These are phyloP conservation scores for Penicillium longicatenatum DNA, from an alignment of 495 filamentous ascomycete genomes.

Conservation along the genomic window DNA sequence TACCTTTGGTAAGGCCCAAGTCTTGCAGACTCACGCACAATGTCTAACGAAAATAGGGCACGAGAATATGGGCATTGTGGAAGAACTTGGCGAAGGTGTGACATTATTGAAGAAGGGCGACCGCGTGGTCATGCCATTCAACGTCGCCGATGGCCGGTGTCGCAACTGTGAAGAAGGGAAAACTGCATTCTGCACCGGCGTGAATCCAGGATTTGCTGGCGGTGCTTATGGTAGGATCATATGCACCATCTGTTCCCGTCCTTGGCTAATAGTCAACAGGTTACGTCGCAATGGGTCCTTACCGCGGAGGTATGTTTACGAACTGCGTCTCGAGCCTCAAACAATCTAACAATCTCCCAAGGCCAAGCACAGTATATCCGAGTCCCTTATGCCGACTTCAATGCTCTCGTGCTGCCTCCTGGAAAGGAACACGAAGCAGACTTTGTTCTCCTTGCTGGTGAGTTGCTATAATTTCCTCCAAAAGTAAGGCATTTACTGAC, in stretches of 20 bases:
- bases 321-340: background rate
- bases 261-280: constrained; percentile 8
- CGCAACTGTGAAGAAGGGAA: constrained; percentile 59
- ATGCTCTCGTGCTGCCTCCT: constrained; percentile 45
- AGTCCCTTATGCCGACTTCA: constrained; percentile 61
- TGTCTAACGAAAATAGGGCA: constrained; percentile 42
- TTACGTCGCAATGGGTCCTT: constrained; percentile 63
- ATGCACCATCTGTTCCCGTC: background rate
- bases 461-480: background rate
- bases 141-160: constrained; percentile 60
- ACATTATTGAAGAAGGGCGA: constrained; percentile 53
- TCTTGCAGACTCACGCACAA: background rate
- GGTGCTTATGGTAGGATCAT: constrained; percentile 54
- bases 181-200: constrained; percentile 59
- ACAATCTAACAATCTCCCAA: constrained; percentile 3
- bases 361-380: constrained; percentile 57
- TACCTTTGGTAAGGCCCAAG: constrained; percentile 43
- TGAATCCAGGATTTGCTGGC: constrained; percentile 61
- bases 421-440: constrained; percentile 48
- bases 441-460: constrained; percentile 48
- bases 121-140: constrained; percentile 60
- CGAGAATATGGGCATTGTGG: constrained; percentile 57
- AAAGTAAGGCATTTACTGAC: background rate
- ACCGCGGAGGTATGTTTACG: constrained; percentile 42
- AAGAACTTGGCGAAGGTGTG: constrained; percentile 48